These are phyloP conservation scores for Flaveria trinervia DNA, from an alignment of 129 eudicot genomes.

Conservation along the genomic window DNA sequence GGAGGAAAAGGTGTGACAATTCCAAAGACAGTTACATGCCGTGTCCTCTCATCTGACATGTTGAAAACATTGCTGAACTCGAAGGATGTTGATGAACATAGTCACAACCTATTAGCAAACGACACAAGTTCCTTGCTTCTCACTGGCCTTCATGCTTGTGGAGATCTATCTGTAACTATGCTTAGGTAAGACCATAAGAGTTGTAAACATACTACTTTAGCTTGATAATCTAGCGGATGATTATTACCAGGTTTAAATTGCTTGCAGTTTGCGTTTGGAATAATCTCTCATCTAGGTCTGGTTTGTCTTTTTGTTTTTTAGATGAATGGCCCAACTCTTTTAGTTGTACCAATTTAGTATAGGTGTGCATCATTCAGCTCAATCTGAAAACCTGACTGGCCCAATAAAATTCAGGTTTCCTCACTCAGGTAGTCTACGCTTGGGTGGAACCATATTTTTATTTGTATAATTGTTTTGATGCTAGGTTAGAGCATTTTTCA, in stretches of 20 bases:
- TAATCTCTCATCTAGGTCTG: not conserved
- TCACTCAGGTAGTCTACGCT: not conserved
- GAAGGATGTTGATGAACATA: conserved; percentile 32
- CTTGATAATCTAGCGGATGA: conserved; percentile 1
- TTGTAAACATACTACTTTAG: not conserved
- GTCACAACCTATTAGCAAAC: conserved; percentile 30
- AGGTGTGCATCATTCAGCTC: not conserved
- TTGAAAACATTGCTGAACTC: conserved; percentile 57
- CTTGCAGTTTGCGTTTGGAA: not conserved
- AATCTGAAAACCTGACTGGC: not conserved
- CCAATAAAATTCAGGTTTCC: not conserved
- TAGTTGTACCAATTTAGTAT: not conserved
- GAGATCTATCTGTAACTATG: conserved; percentile 94
- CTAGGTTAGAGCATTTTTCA: not conserved
- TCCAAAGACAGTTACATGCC: conserved; percentile 79
- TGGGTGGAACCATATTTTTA: not conserved
- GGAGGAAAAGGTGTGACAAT: conserved; percentile 43
- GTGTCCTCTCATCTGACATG: conserved; percentile 66
- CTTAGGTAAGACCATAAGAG: conserved; percentile 48
- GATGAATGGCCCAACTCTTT: not conserved
- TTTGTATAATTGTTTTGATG: not conserved
- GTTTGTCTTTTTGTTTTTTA: not conserved
- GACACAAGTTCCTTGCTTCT: conserved; percentile 58
- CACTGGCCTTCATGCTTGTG: conserved; percentile 98
- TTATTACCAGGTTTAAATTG: not conserved